Evolutionary conservation across 2,329 filamentous ascomycete species (phyloP), one percentile per base, ranked within the genome.

Genomic region (Trichoderma sp.): DNA sequence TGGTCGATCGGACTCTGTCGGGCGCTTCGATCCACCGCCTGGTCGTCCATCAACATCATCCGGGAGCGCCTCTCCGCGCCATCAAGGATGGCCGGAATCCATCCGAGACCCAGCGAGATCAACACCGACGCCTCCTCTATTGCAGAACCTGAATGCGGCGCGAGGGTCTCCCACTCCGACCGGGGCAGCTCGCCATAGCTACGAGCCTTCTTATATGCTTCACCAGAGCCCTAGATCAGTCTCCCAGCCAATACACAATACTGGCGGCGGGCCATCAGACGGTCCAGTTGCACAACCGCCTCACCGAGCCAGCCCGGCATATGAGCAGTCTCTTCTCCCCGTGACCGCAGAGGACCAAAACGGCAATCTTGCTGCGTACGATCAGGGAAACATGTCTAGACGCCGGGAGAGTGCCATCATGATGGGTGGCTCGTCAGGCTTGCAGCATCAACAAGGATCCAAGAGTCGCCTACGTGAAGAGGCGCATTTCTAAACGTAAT

Each of bases 321-420:
- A 83, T 72, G 83, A 85, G 67, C 77, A 82, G 59, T 80, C 80
- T 5, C 73, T 78, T 9, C 81, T 81, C 30, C 80, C 82, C 50
- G 73, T 72, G 4, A 73, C 69, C 68, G 74, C 71, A 17, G 77
- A 78, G 20, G 75, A 79, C 4, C 55, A 76, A n/a, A 73, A 74
- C 43, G 53, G 28, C 17, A 70, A 74, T 72, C 26, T 73, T 75
- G 30, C 73, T 26, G 72, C 76, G 17, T 76, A 79, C 72, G 84
- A 86, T 62, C 83, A 83, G 13, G 68, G 39, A 23, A 43, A 47
- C 28, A 68, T 32, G 32, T 70, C 76, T 75, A 73, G 87, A 82
- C 84, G 88, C 63, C 85, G 89, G 64, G 89, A 91, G 79, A 91
- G 90, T 76, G 82, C 84, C 59, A 88, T 91, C 79, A 88, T 90